Evolutionary conservation across 2,329 filamentous ascomycete genomes (phyloP), one percentile per base, ranked within the genome.

Genomic region (Colletotrichum aenigma): DNA sequence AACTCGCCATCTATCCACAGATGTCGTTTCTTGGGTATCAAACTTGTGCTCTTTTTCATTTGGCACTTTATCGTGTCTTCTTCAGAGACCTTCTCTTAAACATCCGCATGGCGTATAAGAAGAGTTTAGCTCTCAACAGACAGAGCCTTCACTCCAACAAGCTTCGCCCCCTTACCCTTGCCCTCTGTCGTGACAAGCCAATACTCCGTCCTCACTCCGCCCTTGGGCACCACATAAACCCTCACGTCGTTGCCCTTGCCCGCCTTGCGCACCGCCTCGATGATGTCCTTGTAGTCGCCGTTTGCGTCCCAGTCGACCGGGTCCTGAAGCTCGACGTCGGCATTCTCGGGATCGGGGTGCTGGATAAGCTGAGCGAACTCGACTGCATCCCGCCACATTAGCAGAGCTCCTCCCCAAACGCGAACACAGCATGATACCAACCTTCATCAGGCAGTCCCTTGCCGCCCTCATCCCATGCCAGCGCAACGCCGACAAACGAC

Each of bases 81-180:
- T 4, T 48, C 18, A 1, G 10, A n/a, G n/a, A 52, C 4, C 28
- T 36, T 70, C n/a, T 30, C 30, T 61, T 7, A 18, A n/a, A 55
- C 13, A 15, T 10, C 16, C 24, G 55, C 9, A 58, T 9, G 24
- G 2, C 0, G 3, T 30, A 1, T 58, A 15, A 58, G 21, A 30
- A n/a, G 15, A 26, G 3, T n/a, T 15, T 73, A 94, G 80, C 90
- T 92, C 88, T 98, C 96, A 77, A 98, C 89, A 30, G 93, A 91
- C 85, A 95, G 86, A 13, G 93, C 94, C 88, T 95, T 96, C 71
- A 94, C 89, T 16, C 96, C 96, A 9, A 98, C 92, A 75, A 98
- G 81, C 85, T 88, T 90, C 21, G 88, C 89, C 15, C 88, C 89
- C 66, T 89, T 86, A 18, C 85, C 87, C 78, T 91, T 88, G 62